These are phyloP conservation scores for Polytolypa hystricis DNA, from an alignment of 2,329 filamentous ascomycete species.

Conservation along the genomic window DNA sequence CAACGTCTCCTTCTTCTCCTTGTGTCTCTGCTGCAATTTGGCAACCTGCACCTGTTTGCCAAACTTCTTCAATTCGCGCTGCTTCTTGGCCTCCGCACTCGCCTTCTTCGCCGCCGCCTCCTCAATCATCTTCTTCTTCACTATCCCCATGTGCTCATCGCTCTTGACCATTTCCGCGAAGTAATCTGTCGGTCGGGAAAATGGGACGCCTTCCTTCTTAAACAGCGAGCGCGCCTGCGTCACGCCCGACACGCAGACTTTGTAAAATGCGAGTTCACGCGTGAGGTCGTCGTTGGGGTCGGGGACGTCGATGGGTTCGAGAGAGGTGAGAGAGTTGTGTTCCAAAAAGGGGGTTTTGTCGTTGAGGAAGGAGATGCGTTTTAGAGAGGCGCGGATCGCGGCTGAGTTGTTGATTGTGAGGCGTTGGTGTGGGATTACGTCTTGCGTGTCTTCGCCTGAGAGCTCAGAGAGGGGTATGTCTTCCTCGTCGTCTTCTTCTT, in stretches of 20 bases:
- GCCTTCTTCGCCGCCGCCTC: conserved; percentile 90
- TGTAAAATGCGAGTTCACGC: conserved; percentile 87
- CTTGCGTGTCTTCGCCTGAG: conserved; percentile 69
- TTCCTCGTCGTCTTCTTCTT: conserved; percentile 66
- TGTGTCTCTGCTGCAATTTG: conserved; percentile 86
- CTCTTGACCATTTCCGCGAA: conserved; percentile 99
- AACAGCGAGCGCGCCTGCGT: conserved; percentile 61
- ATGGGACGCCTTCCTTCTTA: conserved; percentile 70
- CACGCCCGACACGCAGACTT: conserved; percentile 72
- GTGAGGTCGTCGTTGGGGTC: conserved; percentile 86
- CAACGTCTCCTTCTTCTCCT: conserved; percentile 82
- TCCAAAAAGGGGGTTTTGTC: conserved; percentile 65
- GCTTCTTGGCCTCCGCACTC: conserved; percentile 76
- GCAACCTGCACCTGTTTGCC: conserved; percentile 96
- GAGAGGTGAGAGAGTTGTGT: conserved; percentile 65
- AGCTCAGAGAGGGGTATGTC: conserved; percentile 83
- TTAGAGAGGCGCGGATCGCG: conserved; percentile 68
- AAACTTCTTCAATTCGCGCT: conserved; percentile 96
- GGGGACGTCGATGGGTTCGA: conserved; percentile 58
- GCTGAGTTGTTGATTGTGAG: conserved; percentile 96
- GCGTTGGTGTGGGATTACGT: conserved; percentile 79
- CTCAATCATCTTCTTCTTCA: conserved; percentile 86
- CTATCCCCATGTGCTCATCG: conserved; percentile 95
- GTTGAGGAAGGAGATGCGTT: conserved; percentile 48
- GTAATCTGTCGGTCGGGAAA: conserved; percentile 84